These are phyloP conservation scores for Vigna unguiculata DNA, from an alignment of 306 rosid genomes.

Conservation along the genomic window DNA sequence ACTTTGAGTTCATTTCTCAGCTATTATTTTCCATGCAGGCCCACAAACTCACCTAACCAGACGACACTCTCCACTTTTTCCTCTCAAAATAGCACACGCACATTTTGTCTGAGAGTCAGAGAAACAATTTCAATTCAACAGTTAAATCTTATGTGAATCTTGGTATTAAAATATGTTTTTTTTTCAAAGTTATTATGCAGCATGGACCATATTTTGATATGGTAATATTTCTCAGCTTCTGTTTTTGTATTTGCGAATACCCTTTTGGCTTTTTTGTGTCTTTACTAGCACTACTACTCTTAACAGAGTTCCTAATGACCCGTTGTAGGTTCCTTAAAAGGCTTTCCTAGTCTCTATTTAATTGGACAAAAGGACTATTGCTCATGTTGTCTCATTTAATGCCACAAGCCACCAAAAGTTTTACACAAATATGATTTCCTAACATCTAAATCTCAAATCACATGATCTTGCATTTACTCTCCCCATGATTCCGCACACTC, in stretches of 20 bases:
- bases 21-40: constrained; percentile 58
- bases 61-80: constrained; percentile 45
- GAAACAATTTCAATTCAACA: neutral
- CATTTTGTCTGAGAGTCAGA: neutral
- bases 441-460: constrained; percentile 56
- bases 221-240: neutral
- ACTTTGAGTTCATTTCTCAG: constrained; percentile 48
- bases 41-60: constrained; percentile 70
- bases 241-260: neutral
- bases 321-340: constrained; percentile 42
- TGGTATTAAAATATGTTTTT: neutral
- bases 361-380: constrained; percentile 44
- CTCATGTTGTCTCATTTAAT: constrained; percentile 57
- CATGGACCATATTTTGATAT: neutral
- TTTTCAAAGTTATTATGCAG: neutral
- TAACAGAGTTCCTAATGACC: constrained; percentile 56
- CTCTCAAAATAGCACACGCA: constrained; percentile 22
- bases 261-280: constrained; percentile 27
- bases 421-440: constrained; percentile 33
- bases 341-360: constrained; percentile 35
- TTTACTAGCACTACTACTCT: constrained; percentile 5
- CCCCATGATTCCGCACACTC: constrained; percentile 50
- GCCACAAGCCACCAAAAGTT: constrained; percentile 34
- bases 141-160: constrained; percentile 9
- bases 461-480: constrained; percentile 62